Evolutionary conservation across 2,329 filamentous ascomycete species (phyloP).

Genomic region (Sporothrix sp.): DNA sequence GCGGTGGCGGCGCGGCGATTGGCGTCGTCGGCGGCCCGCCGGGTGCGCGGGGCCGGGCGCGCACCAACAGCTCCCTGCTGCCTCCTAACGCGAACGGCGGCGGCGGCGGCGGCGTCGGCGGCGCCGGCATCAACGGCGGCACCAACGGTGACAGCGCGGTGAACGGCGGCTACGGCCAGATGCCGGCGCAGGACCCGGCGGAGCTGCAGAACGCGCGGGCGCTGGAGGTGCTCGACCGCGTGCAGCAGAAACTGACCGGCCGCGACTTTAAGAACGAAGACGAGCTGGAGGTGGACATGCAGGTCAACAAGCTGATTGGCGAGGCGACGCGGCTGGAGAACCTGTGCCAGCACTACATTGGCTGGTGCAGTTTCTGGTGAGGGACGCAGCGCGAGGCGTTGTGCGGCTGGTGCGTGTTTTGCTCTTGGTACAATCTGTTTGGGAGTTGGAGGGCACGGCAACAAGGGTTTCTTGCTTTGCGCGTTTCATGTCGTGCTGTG

Average conservation of each 20-base stretch:
- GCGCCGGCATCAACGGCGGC: neutral
- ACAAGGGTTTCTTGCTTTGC: neutral
- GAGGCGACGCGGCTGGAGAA: constrained; percentile 97
- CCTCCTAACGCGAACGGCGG: constrained; percentile 26
- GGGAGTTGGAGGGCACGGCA: no score
- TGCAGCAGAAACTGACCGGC: constrained; percentile 92
- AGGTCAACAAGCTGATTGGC: constrained; percentile 89
- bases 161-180: constrained; percentile 21
- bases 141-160: neutral
- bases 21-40: constrained; percentile 37
- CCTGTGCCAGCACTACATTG: constrained; percentile 96
- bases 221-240: constrained; percentile 79
- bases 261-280: constrained; percentile 80
- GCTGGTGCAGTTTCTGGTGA: constrained; percentile 99
- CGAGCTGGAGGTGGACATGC: constrained; percentile 73
- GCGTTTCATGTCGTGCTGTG: neutral
- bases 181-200: constrained; percentile 32
- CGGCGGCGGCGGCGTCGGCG: constrained; percentile 15
- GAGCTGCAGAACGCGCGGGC: constrained; percentile 92
- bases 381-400: no score
- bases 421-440: no score
- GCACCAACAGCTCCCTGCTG: constrained; percentile 48
- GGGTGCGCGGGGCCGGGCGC: constrained; percentile 38
- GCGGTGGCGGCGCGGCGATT: constrained; percentile 17
- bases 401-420: no score